Conservation (phyloP, 306 rosid species). For the apple (Malus domestica) region DNA sequence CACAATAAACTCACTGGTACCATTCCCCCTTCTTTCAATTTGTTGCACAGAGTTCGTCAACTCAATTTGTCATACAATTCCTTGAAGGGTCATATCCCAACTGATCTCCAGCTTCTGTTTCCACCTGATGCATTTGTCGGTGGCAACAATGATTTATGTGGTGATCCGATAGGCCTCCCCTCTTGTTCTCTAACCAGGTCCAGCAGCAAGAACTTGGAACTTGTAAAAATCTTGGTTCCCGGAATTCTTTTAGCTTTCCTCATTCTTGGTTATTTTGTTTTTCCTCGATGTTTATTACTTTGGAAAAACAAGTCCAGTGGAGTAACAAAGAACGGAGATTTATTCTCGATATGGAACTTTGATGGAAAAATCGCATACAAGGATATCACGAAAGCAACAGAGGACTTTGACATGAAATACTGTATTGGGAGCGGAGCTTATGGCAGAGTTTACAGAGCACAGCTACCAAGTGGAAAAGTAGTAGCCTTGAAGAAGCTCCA, state of each 20-base stretch:
- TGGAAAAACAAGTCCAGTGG: neutral
- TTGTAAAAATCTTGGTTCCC: neutral
- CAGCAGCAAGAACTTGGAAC: neutral
- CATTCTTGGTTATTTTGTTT: neutral
- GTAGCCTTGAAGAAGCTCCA: constrained; percentile 30
- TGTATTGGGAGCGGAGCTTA: constrained; percentile 17
- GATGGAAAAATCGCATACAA: constrained; percentile 23
- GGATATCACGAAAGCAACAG: constrained; percentile 22
- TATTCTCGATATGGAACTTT: constrained; percentile 26
- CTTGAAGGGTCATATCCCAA: neutral
- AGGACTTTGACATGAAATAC: constrained; percentile 17
- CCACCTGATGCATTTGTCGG: neutral
- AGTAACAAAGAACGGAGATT: constrained; percentile 1
- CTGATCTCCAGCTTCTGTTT: neutral
- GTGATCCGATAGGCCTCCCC: neutral
- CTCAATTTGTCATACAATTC: neutral
- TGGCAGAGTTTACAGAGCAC: constrained; percentile 20
- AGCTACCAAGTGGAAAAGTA: constrained; percentile 17
- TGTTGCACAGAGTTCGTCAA: neutral
- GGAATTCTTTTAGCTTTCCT: neutral
- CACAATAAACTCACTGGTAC: neutral
- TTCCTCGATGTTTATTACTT: neutral
- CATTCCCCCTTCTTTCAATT: neutral
- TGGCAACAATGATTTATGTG: neutral
- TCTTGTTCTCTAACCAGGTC: neutral